phyloP scores from a whole-genome alignment of 192 early-diverging fungal species.

The Ramicandelaber brevisporus region DNA sequence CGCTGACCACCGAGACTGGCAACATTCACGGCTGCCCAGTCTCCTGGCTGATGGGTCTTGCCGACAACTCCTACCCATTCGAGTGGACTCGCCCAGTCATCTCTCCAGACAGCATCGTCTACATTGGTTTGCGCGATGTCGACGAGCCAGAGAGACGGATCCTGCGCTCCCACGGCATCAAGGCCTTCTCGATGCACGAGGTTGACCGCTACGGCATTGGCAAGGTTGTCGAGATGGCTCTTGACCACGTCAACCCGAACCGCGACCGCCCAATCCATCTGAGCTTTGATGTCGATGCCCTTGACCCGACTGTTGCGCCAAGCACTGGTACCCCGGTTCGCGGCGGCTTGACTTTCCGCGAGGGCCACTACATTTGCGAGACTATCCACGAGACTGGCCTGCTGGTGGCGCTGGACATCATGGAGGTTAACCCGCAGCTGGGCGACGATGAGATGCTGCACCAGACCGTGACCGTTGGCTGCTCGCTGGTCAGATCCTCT shows the following conservation, averaged over 20 bases:
- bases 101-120: constrained; percentile 50
- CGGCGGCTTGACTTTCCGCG: constrained; percentile 82
- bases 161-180: constrained; percentile 55
- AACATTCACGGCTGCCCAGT: constrained; percentile 93
- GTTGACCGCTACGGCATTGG: constrained; percentile 88
- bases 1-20: constrained; percentile 57
- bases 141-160: constrained; percentile 72
- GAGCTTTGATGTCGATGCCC: constrained; percentile 83
- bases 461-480: constrained; percentile 76
- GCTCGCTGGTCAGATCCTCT: constrained; percentile 61
- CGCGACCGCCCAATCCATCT: constrained; percentile 57
- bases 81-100: constrained; percentile 61
- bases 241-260: constrained; percentile 62
- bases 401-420: constrained; percentile 73
- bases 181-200: constrained; percentile 89
- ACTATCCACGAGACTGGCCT: constrained; percentile 62
- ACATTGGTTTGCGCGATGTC: constrained; percentile 90
- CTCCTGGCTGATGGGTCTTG: constrained; percentile 65
- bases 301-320: constrained; percentile 84
- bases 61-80: constrained; percentile 28
- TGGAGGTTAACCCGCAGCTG: constrained; percentile 82
- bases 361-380: constrained; percentile 96
- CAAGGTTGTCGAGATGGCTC: constrained; percentile 70
- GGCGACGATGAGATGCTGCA: constrained; percentile 44
- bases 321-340: constrained; percentile 88